Conservation (phyloP, 306 rosid species). For the Benincasa hispida region DNA sequence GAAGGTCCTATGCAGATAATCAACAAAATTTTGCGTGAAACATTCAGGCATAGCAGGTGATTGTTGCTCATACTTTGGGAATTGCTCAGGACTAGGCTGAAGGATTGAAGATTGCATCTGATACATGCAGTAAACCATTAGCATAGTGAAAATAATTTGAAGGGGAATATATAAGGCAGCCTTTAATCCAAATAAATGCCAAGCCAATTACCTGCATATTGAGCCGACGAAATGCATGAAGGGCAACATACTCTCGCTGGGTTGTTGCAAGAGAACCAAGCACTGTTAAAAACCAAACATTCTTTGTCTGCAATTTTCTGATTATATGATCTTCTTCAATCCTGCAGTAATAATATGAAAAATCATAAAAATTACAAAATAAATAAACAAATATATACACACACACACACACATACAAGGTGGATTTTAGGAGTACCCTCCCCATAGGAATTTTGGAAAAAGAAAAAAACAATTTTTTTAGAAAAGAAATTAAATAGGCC, state of each 20-base stretch:
- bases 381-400: too few species aligned
- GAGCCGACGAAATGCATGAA: conserved; percentile 96
- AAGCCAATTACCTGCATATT: conserved; percentile 58
- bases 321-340: conserved; percentile 78
- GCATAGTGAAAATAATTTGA: neutral
- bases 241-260: conserved; percentile 85
- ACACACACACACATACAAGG: neutral
- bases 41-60: conserved; percentile 95
- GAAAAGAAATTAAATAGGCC: neutral
- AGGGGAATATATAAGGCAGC: neutral
- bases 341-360: conserved; percentile 22
- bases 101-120: conserved; percentile 99
- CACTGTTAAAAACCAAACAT: conserved; percentile 74
- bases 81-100: conserved; percentile 92
- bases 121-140: conserved; percentile 11
- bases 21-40: conserved; percentile 78
- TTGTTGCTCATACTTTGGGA: conserved; percentile 90
- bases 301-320: conserved; percentile 64
- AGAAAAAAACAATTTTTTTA: neutral
- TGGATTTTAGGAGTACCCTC: neutral
- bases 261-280: conserved; percentile 99
- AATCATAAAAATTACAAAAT: neutral
- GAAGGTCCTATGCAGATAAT: conserved; percentile 73
- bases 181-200: neutral
- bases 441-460: neutral